Percentiles rank a stretch among this genome's conserved stretches.
Conservation (phyloP, 148 eudicot genomes). For the Rhododendron kiyosumense region DNA sequence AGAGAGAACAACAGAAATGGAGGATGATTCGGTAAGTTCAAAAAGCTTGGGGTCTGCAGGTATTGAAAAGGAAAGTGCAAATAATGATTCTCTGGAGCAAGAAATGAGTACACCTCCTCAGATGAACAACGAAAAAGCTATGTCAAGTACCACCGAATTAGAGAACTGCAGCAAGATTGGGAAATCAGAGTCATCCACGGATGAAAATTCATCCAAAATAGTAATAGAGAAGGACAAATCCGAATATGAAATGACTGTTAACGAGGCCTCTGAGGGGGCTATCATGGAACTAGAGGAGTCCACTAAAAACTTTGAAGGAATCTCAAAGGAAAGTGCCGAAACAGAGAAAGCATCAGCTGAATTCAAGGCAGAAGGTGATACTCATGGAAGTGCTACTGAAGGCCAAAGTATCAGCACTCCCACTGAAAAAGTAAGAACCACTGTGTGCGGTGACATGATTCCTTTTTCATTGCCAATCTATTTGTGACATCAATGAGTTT, state of each 20-base stretch:
- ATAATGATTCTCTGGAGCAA: background rate
- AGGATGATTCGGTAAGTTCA: background rate
- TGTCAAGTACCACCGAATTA: background rate
- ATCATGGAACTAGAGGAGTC: slow-evolving; percentile 6
- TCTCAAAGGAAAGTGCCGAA: slow-evolving; percentile 4
- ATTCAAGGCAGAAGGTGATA: slow-evolving; percentile 4
- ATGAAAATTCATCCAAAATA: background rate
- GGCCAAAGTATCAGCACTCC: background rate
- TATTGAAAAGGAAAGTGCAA: slow-evolving; percentile 1
- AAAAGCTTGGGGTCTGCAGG: background rate
- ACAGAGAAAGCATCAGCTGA: background rate
- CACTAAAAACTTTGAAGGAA: background rate
- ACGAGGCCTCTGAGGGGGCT: background rate
- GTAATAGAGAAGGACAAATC: background rate
- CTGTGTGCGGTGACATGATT: background rate
- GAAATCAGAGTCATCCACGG: background rate
- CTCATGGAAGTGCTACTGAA: background rate
- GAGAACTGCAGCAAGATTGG: background rate
- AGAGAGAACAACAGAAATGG: background rate
- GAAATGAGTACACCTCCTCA: background rate
- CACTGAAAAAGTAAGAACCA: slow-evolving; percentile 6
- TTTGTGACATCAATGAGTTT: background rate
- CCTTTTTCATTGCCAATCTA: background rate
- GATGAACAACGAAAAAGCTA: background rate
- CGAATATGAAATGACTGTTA: background rate